Evolutionary conservation across 179 eudicot genomes (phyloP).

Genomic region (Beta lomatogona): DNA sequence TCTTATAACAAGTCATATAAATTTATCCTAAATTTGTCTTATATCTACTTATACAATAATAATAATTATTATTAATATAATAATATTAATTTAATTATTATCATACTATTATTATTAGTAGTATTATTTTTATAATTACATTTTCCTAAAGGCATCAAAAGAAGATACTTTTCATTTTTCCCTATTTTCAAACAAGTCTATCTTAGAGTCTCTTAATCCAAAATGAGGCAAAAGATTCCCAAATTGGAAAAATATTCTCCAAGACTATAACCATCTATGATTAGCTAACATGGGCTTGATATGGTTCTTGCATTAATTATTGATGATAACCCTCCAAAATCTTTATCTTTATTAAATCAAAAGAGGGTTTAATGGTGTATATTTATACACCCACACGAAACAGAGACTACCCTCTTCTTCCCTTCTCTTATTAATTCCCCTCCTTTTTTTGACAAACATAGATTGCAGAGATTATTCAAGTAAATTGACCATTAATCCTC

Average conservation of each 20-base stretch:
- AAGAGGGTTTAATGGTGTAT: conserved; percentile 6
- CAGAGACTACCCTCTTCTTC: conserved; percentile 23
- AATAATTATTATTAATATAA: neutral
- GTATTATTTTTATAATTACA: neutral
- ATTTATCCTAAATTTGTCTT: no score
- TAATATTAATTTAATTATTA: neutral
- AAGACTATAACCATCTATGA: conserved; percentile 41
- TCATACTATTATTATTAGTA: neutral
- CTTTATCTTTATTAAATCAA: neutral
- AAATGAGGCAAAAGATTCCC: conserved; percentile 32
- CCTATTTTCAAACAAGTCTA: conserved; percentile 23
- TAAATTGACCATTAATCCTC: conserved; percentile 22
- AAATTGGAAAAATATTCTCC: conserved; percentile 39
- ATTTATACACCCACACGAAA: conserved; percentile 43
- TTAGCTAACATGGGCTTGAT: conserved; percentile 47
- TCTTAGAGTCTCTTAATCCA: conserved; percentile 33
- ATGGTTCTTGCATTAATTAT: conserved; percentile 32
- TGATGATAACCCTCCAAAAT: conserved; percentile 24
- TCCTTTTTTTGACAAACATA: conserved; percentile 34
- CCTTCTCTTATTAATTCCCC: conserved; percentile 21
- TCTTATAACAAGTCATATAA: no score
- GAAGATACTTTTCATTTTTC: neutral
- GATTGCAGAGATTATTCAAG: conserved; percentile 25
- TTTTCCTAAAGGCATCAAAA: conserved; percentile 18
- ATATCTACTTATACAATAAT: no score